A percentile compares a stretch with the other conserved stretches of the same genome.
Conservation (phyloP, 148 eudicot genomes). For the Gaultheria prostrata region DNA sequence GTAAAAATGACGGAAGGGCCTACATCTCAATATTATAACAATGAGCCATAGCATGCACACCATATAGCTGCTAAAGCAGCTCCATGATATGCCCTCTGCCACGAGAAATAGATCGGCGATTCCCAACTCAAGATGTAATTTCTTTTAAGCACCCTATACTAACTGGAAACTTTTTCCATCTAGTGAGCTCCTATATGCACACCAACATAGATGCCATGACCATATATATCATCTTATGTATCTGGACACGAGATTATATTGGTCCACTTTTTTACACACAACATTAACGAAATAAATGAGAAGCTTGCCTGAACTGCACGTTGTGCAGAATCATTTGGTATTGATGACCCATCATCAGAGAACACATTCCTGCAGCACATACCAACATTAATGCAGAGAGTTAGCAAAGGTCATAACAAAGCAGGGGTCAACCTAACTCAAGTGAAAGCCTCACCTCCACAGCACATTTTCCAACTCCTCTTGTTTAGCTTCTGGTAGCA, state of each 20-base stretch:
- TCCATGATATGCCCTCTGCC: background rate
- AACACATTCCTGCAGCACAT: constrained; percentile 66
- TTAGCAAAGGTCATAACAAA: constrained; percentile 8
- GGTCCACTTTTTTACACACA: background rate
- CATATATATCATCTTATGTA: background rate
- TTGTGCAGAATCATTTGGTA: constrained; percentile 63
- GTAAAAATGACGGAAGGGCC: background rate
- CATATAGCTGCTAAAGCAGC: background rate
- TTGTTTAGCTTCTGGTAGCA: constrained; percentile 82
- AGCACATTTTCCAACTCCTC: constrained; percentile 67
- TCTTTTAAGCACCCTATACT: background rate
- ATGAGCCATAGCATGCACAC: background rate
- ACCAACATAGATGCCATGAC: background rate
- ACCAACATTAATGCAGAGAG: constrained; percentile 3
- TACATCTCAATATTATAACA: background rate
- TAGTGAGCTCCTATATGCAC: background rate
- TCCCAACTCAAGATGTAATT: background rate
- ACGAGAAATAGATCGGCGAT: background rate
- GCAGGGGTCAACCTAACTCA: background rate
- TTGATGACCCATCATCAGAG: constrained; percentile 67
- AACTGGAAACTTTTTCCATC: background rate
- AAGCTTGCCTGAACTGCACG: constrained; percentile 71
- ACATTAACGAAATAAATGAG: constrained; percentile 5
- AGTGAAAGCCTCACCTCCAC: constrained; percentile 59
- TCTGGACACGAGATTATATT: background rate